These are phyloP conservation scores for Dittrichia graveolens DNA, from an alignment of 129 eudicot genomes.

Conservation along the genomic window DNA sequence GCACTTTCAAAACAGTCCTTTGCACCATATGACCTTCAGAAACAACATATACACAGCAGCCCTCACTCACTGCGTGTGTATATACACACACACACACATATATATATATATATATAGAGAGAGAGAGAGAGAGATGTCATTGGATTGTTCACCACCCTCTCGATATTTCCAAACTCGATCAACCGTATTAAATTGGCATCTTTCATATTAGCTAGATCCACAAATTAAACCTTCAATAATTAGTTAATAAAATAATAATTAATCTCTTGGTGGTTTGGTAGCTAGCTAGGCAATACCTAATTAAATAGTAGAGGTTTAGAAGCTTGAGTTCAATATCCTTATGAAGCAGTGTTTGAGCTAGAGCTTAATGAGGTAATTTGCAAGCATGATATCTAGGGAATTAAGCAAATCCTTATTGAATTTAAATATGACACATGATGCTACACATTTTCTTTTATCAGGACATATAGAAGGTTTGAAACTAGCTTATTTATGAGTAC, in stretches of 20 bases:
- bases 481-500: no score
- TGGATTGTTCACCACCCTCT: constrained; percentile 37
- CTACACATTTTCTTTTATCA: background rate
- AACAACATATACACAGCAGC: background rate
- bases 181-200: constrained; percentile 20
- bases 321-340: no score
- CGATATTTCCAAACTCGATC: constrained; percentile 18
- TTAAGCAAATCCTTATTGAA: no score
- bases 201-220: background rate
- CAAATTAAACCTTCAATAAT: background rate
- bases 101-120: background rate
- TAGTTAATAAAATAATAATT: no score
- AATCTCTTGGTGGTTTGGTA: no score
- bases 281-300: no score
- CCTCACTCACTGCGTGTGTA: constrained; percentile 20
- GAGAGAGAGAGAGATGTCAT: constrained; percentile 15
- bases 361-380: no score
- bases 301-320: no score
- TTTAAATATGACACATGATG: no score
- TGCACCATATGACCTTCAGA: constrained; percentile 48
- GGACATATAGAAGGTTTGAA: no score
- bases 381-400: no score
- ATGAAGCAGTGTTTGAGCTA: no score
- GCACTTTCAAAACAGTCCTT: constrained; percentile 71
- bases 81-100: background rate